Conservation (phyloP, 768 basidiomycete genomes). For the Trametes meyenii region DNA sequence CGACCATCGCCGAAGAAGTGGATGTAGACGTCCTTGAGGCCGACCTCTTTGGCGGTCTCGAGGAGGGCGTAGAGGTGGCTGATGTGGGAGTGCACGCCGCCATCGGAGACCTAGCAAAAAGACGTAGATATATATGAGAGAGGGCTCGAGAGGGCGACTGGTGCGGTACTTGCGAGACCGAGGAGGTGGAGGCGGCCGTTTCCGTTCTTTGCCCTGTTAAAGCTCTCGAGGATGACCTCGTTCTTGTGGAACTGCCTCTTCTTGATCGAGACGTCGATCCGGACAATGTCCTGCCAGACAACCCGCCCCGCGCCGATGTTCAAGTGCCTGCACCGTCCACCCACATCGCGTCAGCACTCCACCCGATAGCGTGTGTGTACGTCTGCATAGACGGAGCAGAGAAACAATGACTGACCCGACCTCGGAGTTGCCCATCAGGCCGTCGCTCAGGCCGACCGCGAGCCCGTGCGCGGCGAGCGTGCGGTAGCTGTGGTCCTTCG, state of each 20-base stretch:
- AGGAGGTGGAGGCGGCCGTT: slow-evolving; percentile 88
- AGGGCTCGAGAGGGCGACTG: slow-evolving; percentile 7
- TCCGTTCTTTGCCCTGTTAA: slow-evolving; percentile 77
- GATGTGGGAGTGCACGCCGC: slow-evolving; percentile 97
- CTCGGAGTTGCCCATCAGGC: slow-evolving; percentile 97
- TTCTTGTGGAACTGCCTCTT: slow-evolving; percentile 86
- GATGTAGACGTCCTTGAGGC: slow-evolving; percentile 83
- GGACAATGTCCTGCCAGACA: slow-evolving; percentile 98
- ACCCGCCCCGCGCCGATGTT: slow-evolving; percentile 95
- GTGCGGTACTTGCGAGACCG: slow-evolving; percentile 61
- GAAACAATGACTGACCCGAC: slow-evolving; percentile 71
- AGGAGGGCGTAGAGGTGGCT: slow-evolving; percentile 87
- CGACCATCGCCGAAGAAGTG: slow-evolving; percentile 97
- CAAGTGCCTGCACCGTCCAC: slow-evolving; percentile 62
- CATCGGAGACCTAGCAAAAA: slow-evolving; percentile 77
- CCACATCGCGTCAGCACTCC: neutral
- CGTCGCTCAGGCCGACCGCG: slow-evolving; percentile 91
- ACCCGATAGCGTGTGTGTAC: slow-evolving; percentile 1
- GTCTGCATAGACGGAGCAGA: neutral
- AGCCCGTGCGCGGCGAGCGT: slow-evolving; percentile 83
- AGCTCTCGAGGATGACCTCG: slow-evolving; percentile 67
- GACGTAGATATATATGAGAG: neutral
- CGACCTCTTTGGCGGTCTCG: slow-evolving; percentile 84
- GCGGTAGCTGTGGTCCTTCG: slow-evolving; percentile 71
- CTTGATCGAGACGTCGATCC: slow-evolving; percentile 90